A percentile compares a stretch with the other conserved stretches of the same genome.
Conservation (phyloP, 148 eudicot genomes). For the Suaeda aralocaspica region DNA sequence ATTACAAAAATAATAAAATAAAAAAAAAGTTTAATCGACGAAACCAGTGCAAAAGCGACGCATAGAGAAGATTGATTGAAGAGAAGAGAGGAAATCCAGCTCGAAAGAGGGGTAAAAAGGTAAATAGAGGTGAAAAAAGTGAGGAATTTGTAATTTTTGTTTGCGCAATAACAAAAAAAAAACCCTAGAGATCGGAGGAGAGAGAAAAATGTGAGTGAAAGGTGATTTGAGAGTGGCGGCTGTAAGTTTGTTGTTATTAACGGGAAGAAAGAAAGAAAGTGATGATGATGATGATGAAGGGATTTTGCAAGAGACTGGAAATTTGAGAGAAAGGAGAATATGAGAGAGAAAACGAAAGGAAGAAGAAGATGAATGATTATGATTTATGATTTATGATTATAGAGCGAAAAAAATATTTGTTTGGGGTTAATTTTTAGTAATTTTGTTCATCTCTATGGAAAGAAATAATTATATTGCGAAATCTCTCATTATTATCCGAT, state of each 20-base stretch:
- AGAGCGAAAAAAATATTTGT: too few species aligned
- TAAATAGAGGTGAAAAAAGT: too few species aligned
- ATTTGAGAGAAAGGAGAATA: background rate
- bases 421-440: background rate
- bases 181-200: slow-evolving; percentile 26
- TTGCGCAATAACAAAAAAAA: too few species aligned
- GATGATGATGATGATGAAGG: too few species aligned
- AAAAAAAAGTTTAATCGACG: slow-evolving; percentile 33
- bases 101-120: slow-evolving; percentile 26
- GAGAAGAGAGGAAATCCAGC: slow-evolving; percentile 40
- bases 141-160: too few species aligned
- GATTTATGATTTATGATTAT: background rate
- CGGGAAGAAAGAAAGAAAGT: too few species aligned
- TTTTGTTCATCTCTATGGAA: too few species aligned
- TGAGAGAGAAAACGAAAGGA: background rate
- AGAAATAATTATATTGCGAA: too few species aligned
- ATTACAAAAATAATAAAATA: background rate
- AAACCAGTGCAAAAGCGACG: slow-evolving; percentile 48
- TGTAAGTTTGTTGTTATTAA: background rate
- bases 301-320: background rate
- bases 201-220: background rate
- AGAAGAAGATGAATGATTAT: background rate
- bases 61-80: slow-evolving; percentile 31
- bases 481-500: too few species aligned
- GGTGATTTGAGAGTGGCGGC: background rate